Base-by-base conservation (phyloP, 208 protist species). In the Leishmania aethiopica region DNA sequence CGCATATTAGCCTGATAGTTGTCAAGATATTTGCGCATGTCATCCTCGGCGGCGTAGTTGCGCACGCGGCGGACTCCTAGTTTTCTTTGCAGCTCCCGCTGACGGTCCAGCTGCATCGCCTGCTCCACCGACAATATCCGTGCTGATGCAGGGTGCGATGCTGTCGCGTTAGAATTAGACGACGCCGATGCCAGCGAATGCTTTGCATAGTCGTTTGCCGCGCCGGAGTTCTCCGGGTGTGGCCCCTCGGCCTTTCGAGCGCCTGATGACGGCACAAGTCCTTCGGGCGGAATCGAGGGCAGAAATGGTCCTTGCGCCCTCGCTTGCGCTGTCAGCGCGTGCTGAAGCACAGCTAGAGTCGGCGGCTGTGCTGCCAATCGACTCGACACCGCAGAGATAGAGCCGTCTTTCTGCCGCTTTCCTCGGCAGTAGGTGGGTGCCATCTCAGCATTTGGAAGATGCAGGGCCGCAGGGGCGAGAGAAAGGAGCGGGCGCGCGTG, bases 31-130 rank as follows among this genome's bases (percentile, higher is more conserved):
- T 85, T 67, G 19, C 64, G 77, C 69, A 82, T 86, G 73, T 91
- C 88, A 15, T 69, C 73, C 72, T 90, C 84, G 10, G 82, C 75
- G 5, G 84, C 85, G 71, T 82, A 91, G 75, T 85, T 82, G 55
- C 76, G 81, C 76, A 91, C 81, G 1, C 35, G 11, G 2, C 75
- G 70, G 37, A 89, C 85, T 13, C 88, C 84, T 3, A 89, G 75
- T 32, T 81, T 47, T 11, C 73, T 76, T 81, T 77, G 70, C 15
- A 88, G 79, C 57, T 84, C 77, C 2, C 53, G 57, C 7, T 67
- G 55, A 1, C 85, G 88, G 55, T 83, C 84, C n/a, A 74, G 69
- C 59, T 86, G 80, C 71, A 79, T 83, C 7, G 84, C 79, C 71
- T 85, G 76, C 66, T 84, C 78, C 8, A 91, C 78, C 10, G 84